Evolutionary conservation across 495 filamentous ascomycete species (phyloP).

Genomic region (Friedmanniomyces simplex): DNA sequence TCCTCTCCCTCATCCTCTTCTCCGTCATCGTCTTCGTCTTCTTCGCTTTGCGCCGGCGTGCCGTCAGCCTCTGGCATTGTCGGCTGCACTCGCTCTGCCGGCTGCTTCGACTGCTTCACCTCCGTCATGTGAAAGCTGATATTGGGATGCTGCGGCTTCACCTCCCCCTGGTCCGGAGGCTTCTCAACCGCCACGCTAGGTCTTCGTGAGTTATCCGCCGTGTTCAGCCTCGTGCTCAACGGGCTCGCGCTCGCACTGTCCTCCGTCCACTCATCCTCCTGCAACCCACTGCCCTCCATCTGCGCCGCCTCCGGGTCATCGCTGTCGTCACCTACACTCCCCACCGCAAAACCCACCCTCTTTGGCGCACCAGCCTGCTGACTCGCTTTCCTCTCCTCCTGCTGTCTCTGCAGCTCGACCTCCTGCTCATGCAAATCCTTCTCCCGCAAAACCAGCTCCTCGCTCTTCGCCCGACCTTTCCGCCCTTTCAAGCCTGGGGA

Average conservation of each 20-base stretch:
- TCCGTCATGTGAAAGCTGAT: background rate
- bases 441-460: constrained; percentile 4
- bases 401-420: constrained; percentile 13
- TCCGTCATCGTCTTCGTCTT: background rate
- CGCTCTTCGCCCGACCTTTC: constrained; percentile 12
- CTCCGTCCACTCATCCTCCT: constrained; percentile 36
- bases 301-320: constrained; percentile 11
- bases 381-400: background rate
- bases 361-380: constrained; percentile 18
- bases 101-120: background rate
- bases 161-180: constrained; percentile 1
- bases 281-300: constrained; percentile 12
- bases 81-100: background rate
- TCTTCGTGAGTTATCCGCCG: constrained; percentile 31
- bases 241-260: constrained; percentile 35
- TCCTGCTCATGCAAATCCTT: constrained; percentile 23
- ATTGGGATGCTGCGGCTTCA: constrained; percentile 1
- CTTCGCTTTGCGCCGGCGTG: constrained; percentile 10
- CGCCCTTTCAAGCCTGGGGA: constrained; percentile 8
- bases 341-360: constrained; percentile 26
- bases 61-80: constrained; percentile 4
- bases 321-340: constrained; percentile 20
- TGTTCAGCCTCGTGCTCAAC: constrained; percentile 33
- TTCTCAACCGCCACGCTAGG: constrained; percentile 13
- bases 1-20: background rate